Conservation (phyloP, 179 eudicot genomes). For the Gypsophila paniculata region DNA sequence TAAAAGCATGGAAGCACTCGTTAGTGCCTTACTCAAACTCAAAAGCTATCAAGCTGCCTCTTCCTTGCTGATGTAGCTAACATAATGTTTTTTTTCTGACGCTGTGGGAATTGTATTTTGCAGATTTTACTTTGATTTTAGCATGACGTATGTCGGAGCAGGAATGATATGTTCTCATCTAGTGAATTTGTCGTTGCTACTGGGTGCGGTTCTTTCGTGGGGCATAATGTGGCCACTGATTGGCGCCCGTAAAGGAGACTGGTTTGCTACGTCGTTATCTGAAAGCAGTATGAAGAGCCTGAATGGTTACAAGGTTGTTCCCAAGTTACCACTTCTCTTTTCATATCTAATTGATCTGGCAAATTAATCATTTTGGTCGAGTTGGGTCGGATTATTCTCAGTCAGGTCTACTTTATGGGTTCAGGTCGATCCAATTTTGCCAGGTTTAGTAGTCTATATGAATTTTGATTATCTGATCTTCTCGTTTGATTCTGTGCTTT, state of each 20-base stretch:
- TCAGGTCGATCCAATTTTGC: background rate
- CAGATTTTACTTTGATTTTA: slow-evolving; percentile 95
- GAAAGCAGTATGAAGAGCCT: slow-evolving; percentile 87
- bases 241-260: slow-evolving; percentile 51
- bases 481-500: background rate
- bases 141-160: slow-evolving; percentile 88
- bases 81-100: background rate
- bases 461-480: slow-evolving; percentile 6
- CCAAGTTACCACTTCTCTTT: background rate
- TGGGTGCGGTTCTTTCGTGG: slow-evolving; percentile 85
- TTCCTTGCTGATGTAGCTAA: background rate
- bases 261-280: slow-evolving; percentile 57
- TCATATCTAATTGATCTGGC: background rate
- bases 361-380: background rate
- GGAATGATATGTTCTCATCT: slow-evolving; percentile 97
- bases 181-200: slow-evolving; percentile 74
- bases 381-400: background rate
- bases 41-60: background rate
- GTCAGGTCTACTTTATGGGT: background rate
- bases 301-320: slow-evolving; percentile 74
- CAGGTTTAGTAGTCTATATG: background rate
- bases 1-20: slow-evolving; percentile 74
- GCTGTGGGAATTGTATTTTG: slow-evolving; percentile 28
- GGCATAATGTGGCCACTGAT: slow-evolving; percentile 96
- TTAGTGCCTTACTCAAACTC: slow-evolving; percentile 26